Percentiles rank a stretch among this genome's conserved stretches.
Evolutionary conservation across 1,284 basidiomycete species (phyloP).

Genomic region (Schizopora paradoxa): DNA sequence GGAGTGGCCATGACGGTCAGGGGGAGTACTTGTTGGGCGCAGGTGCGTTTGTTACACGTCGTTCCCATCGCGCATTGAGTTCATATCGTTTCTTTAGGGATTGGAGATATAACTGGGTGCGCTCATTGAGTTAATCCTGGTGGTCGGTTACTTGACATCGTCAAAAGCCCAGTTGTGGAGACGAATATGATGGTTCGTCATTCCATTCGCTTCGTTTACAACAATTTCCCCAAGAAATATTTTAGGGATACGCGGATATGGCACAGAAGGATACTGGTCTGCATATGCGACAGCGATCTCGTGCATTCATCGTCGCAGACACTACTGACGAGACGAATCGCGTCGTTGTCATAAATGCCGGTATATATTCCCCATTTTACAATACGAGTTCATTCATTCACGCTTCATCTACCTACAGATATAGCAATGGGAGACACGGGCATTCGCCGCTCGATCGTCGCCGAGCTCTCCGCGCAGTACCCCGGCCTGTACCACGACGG

Average conservation of each 20-base stretch:
- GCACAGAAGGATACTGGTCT: constrained; percentile 71
- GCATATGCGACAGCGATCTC: constrained; percentile 74
- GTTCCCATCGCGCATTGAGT: background rate
- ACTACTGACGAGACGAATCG: constrained; percentile 48
- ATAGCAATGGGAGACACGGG: constrained; percentile 80
- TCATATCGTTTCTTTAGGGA: constrained; percentile 37
- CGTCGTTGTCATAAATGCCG: constrained; percentile 73
- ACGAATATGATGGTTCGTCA: constrained; percentile 68
- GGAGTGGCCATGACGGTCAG: too few relatives aligned
- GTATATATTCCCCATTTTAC: constrained; percentile 30
- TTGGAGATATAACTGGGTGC: constrained; percentile 75
- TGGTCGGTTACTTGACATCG: constrained; percentile 8
- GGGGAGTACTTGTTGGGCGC: constrained; percentile 20
- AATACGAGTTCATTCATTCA: constrained; percentile 1
- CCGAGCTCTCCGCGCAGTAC: constrained; percentile 47
- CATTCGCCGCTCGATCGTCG: constrained; percentile 64
- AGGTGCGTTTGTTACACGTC: constrained; percentile 3
- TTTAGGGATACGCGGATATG: constrained; percentile 67
- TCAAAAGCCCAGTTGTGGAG: constrained; percentile 61
- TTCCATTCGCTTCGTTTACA: too few relatives aligned
- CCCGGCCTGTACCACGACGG: constrained; percentile 61
- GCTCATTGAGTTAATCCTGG: constrained; percentile 9
- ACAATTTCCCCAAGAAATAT: constrained; percentile 6
- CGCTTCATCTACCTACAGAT: constrained; percentile 40
- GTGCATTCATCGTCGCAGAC: constrained; percentile 74